A percentile compares a stretch with the other conserved stretches of the same genome.
These are phyloP conservation scores for Saccharomycopsis vini DNA, from an alignment of 805 yeast genomes.

Conservation along the genomic window DNA sequence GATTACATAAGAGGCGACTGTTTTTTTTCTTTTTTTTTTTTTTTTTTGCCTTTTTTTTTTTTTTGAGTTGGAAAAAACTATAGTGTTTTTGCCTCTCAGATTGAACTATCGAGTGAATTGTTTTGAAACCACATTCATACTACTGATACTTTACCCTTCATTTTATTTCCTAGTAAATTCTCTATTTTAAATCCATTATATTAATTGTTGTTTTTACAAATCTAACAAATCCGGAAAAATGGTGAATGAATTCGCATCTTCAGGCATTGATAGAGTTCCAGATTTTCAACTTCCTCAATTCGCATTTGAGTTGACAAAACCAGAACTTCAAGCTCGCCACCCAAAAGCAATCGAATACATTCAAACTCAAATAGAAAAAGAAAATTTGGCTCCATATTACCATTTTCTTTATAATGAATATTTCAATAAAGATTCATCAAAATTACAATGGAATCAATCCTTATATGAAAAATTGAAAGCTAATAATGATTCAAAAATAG, in stretches of 20 bases:
- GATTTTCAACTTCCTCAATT: conserved; percentile 75
- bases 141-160: too few relatives aligned
- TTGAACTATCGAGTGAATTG: neutral
- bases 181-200: neutral
- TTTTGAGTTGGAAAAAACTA: neutral
- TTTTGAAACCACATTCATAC: neutral
- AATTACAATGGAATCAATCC: conserved; percentile 50
- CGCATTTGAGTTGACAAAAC: conserved; percentile 52
- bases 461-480: conserved; percentile 42
- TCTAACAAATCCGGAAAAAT: too few relatives aligned
- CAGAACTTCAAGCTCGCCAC: conserved; percentile 32
- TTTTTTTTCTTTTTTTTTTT: too few relatives aligned
- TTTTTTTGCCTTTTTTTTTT: too few relatives aligned
- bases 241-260: conserved; percentile 32
- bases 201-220: too few relatives aligned
- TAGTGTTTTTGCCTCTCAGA: neutral
- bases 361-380: conserved; percentile 42
- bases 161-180: too few relatives aligned
- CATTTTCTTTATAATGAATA: conserved; percentile 48
- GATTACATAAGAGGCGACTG: too few relatives aligned
- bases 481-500: conserved; percentile 48
- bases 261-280: conserved; percentile 58
- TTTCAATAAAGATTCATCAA: conserved; percentile 26
- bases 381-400: conserved; percentile 78
- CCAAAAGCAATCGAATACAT: conserved; percentile 39